These are phyloP conservation scores for Hypoxylon sp. DNA, from an alignment of 2,329 filamentous ascomycete genomes.

Conservation along the genomic window DNA sequence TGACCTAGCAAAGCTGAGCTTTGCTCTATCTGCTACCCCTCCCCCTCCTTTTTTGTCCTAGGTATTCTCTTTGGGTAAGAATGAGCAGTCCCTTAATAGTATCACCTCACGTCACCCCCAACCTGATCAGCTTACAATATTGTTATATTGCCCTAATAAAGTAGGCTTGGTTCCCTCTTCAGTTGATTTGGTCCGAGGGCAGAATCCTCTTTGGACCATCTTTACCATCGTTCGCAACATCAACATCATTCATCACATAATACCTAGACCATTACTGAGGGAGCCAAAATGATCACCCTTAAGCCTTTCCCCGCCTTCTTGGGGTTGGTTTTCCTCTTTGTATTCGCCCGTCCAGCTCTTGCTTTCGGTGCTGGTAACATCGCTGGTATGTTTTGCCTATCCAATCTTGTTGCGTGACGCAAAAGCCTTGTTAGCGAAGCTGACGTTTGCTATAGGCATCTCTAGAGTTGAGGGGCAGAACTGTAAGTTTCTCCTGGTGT, in stretches of 20 bases:
- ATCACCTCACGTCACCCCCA: constrained; percentile 45
- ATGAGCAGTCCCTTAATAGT: constrained; percentile 37
- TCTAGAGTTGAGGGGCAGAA: constrained; percentile 88
- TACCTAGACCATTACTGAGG: constrained; percentile 5
- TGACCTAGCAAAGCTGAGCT: constrained; percentile 34
- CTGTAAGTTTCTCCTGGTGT: constrained; percentile 67
- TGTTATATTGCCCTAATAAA: constrained; percentile 23
- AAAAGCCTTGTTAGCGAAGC: constrained; percentile 4
- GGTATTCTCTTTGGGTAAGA: constrained; percentile 11
- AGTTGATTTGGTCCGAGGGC: constrained; percentile 9
- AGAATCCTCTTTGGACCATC: constrained; percentile 17
- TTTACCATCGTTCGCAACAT: constrained; percentile 20
- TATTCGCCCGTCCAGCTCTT: constrained; percentile 76
- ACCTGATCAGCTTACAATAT: constrained; percentile 30
- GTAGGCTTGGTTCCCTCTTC: constrained; percentile 15
- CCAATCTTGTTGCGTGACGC: neutral
- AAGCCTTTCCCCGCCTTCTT: constrained; percentile 67
- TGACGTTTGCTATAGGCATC: constrained; percentile 62
- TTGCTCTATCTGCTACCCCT: constrained; percentile 37
- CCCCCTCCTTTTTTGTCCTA: constrained; percentile 42
- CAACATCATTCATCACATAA: constrained; percentile 16
- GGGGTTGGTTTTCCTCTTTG: constrained; percentile 73
- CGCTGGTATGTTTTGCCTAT: constrained; percentile 69
- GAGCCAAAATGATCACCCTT: constrained; percentile 62
- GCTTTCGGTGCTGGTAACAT: constrained; percentile 94